A percentile compares a stretch with the other conserved stretches of the same genome.
phyloP scores from a whole-genome alignment of 345 rosid species.

The Kernera saxatilis region DNA sequence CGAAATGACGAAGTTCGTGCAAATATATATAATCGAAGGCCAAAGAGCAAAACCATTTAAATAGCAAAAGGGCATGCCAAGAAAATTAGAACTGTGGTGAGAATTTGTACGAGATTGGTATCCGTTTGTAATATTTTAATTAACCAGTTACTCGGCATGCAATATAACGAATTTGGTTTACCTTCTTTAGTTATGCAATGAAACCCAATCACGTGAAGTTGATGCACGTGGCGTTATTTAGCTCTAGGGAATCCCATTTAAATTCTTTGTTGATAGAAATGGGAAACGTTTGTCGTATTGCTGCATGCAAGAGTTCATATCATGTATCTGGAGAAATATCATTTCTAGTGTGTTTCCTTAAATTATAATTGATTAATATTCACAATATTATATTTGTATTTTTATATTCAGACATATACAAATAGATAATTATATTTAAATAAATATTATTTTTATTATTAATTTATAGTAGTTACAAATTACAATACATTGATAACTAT shows the following conservation, averaged over 20 bases:
- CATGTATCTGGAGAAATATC: background rate
- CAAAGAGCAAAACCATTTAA: background rate
- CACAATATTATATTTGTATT: background rate
- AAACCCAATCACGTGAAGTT: background rate
- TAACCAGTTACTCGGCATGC: constrained; percentile 3
- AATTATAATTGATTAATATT: background rate
- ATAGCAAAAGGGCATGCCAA: constrained; percentile 4
- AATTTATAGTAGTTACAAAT: too few species aligned
- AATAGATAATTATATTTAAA: too few species aligned
- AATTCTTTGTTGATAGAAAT: too few species aligned
- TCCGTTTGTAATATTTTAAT: background rate
- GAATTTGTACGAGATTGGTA: background rate
- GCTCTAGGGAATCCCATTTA: background rate
- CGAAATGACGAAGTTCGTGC: constrained; percentile 13
- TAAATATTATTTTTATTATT: too few species aligned
- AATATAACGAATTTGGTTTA: background rate
- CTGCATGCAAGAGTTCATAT: background rate
- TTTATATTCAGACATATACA: too few species aligned
- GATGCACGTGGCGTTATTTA: background rate
- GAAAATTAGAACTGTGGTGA: background rate
- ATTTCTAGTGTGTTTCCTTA: background rate
- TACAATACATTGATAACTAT: too few species aligned
- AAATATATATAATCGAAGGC: background rate
- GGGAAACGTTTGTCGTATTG: too few species aligned
- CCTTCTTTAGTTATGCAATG: background rate